A percentile compares a stretch with the other conserved stretches of the same genome.
These are phyloP conservation scores for Stevia rebaudiana DNA, from an alignment of 140 eudicot species.

Conservation along the genomic window DNA sequence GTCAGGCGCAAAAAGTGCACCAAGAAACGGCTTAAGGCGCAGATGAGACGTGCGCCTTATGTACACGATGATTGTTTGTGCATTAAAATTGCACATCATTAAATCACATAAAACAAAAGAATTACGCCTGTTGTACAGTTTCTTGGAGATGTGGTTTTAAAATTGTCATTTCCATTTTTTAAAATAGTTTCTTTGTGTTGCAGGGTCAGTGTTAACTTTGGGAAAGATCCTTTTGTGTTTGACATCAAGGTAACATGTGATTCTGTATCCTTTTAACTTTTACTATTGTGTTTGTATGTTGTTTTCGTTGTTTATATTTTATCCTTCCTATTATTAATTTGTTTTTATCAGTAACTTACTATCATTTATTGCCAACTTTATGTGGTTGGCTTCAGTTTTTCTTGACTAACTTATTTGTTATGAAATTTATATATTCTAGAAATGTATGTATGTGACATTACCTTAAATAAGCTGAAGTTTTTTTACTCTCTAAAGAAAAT, in stretches of 20 bases:
- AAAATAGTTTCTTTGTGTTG: conserved; percentile 8
- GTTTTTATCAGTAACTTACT: not conserved
- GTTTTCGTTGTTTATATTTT: not conserved
- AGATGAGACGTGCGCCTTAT: too few relatives aligned
- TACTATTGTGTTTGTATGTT: not conserved
- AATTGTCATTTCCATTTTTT: not conserved
- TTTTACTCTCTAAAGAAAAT: not conserved
- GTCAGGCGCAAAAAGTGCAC: too few relatives aligned
- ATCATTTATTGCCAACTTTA: not conserved
- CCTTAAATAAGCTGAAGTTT: not conserved
- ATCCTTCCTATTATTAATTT: not conserved
- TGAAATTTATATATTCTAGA: not conserved
- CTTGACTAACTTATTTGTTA: not conserved
- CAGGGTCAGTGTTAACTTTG: conserved; percentile 92
- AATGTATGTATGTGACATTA: not conserved
- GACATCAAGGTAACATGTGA: conserved; percentile 60
- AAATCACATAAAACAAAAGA: too few relatives aligned
- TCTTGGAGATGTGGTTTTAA: not conserved
- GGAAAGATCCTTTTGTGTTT: conserved; percentile 72
- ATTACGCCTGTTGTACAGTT: too few relatives aligned
- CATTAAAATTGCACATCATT: too few relatives aligned
- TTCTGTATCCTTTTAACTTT: not conserved
- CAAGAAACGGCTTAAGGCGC: too few relatives aligned
- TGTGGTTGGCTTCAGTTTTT: not conserved
- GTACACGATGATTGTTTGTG: too few relatives aligned